Base-by-base conservation (phyloP, 208 protist species). In the Wallacemonas sp. region DNA sequence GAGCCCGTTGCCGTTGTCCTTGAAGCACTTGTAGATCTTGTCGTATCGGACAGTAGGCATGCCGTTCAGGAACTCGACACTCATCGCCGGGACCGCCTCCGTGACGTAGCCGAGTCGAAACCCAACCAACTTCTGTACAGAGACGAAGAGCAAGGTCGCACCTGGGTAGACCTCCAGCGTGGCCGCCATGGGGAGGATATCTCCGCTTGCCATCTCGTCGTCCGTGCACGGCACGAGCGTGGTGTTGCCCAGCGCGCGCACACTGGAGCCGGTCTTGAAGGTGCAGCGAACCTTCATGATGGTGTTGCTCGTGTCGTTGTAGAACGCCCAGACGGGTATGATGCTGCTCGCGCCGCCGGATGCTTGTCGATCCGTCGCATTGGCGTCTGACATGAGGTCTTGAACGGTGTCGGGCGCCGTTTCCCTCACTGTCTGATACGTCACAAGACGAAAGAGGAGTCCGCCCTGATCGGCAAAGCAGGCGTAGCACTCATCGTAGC, bases 71-170 rank as follows among this genome's bases (percentile, higher is more conserved):
- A 92, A 94, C 29, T 65, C 48, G 2, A 92, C 76, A 38, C 85
- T 57, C 26, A 65, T 69, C 2, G 56, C 71, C 16, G 78, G 79
- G 30, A 76, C 79, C 3, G 81, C 62, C 68, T 92, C 83, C 16
- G 81, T 88, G 11, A 65, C 41, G 69, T 89, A 91, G 26, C 76
- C 52, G 3, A 92, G 76, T 44, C 80, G 67, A 52, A 81, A 86
- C 0, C 81, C 81, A 19, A 68, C 87, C 54, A 80, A 61, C 11
- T 52, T 49, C 30, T 82, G 83, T 0, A 19, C 52, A 48, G 85
- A 79, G 61, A 96, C 80, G 65, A 92, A 96, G 44, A 83, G 66
- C 70, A 88, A 80, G 17, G 88, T 96, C 57, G 70, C 77, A 44
- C 81, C 78, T 0, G 91, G 91, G 36, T 88, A 71, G 16, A 96